phyloP scores from a whole-genome alignment of 495 filamentous ascomycete species.

The Parmelia sp. region DNA sequence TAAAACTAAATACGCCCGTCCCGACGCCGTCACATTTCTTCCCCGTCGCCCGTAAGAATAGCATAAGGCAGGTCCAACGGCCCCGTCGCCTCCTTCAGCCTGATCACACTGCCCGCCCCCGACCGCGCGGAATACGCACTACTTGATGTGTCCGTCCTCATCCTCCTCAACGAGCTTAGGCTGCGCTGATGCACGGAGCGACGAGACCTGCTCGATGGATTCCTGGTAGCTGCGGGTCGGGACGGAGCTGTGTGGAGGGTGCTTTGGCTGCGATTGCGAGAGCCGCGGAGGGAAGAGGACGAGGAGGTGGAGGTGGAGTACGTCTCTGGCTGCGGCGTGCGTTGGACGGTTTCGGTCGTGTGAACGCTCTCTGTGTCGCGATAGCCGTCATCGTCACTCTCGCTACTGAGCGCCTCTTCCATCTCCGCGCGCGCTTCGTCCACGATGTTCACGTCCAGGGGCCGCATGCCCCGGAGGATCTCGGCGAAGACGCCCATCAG shows the following conservation, averaged over 20 bases:
- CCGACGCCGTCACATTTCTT: background rate
- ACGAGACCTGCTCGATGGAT: slow-evolving; percentile 20
- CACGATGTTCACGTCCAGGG: slow-evolving; percentile 47
- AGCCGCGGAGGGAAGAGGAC: slow-evolving; percentile 6
- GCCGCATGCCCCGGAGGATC: slow-evolving; percentile 67
- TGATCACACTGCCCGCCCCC: slow-evolving; percentile 42
- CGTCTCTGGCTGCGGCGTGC: slow-evolving; percentile 16
- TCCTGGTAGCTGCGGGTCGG: slow-evolving; percentile 26
- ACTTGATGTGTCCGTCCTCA: slow-evolving; percentile 36
- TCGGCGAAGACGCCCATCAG: slow-evolving; percentile 87
- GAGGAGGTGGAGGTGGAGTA: slow-evolving; percentile 7
- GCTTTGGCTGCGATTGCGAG: slow-evolving; percentile 12
- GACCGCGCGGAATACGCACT: slow-evolving; percentile 26
- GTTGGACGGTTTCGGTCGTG: slow-evolving; percentile 19
- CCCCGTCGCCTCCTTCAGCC: slow-evolving; percentile 35
- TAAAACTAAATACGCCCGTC: background rate
- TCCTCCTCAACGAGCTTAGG: slow-evolving; percentile 34
- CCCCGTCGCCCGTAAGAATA: slow-evolving; percentile 21
- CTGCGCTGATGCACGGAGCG: slow-evolving; percentile 36
- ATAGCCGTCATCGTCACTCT: slow-evolving; percentile 16
- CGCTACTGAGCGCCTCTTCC: background rate
- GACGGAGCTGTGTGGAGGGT: slow-evolving; percentile 21
- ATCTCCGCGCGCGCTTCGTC: slow-evolving; percentile 35
- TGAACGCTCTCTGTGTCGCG: slow-evolving; percentile 12
- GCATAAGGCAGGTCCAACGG: slow-evolving; percentile 43